phyloP scores from a whole-genome alignment of 257 asterid species.

The Verbena officinalis region DNA sequence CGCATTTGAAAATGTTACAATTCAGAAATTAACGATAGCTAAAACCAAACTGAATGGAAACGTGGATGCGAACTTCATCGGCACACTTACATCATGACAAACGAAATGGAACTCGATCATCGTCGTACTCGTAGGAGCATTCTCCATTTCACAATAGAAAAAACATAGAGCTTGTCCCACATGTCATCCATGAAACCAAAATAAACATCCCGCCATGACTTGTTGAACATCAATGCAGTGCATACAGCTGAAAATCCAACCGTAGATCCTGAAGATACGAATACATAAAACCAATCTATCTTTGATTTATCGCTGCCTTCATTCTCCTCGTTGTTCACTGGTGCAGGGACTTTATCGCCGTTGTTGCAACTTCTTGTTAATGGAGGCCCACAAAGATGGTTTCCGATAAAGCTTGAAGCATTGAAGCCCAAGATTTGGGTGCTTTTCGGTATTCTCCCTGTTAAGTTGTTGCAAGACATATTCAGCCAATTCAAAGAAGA shows the following conservation, averaged over 20 bases:
- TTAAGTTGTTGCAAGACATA: neutral
- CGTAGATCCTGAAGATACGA: conserved; percentile 23
- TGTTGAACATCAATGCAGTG: conserved; percentile 2
- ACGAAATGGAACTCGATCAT: neutral
- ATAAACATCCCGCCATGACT: conserved; percentile 21
- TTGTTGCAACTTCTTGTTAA: too few species aligned
- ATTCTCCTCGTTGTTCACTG: too few species aligned
- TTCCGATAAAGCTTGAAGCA: too few species aligned
- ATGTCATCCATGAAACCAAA: neutral
- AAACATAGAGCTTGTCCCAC: conserved; percentile 17
- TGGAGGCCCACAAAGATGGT: too few species aligned
- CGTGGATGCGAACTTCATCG: too few species aligned
- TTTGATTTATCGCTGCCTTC: neutral
- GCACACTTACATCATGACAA: too few species aligned
- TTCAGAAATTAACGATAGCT: too few species aligned
- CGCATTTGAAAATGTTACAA: too few species aligned
- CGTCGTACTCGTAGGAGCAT: neutral
- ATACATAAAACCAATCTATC: conserved; percentile 24
- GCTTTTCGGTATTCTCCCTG: neutral
- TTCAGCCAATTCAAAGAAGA: neutral
- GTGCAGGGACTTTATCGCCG: too few species aligned
- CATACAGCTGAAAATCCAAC: conserved; percentile 21
- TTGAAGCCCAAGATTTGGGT: too few species aligned
- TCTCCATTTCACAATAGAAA: neutral
- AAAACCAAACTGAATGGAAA: too few species aligned